Base-by-base conservation (phyloP, 331 rosid species). In the Quercus tomentella region DNA sequence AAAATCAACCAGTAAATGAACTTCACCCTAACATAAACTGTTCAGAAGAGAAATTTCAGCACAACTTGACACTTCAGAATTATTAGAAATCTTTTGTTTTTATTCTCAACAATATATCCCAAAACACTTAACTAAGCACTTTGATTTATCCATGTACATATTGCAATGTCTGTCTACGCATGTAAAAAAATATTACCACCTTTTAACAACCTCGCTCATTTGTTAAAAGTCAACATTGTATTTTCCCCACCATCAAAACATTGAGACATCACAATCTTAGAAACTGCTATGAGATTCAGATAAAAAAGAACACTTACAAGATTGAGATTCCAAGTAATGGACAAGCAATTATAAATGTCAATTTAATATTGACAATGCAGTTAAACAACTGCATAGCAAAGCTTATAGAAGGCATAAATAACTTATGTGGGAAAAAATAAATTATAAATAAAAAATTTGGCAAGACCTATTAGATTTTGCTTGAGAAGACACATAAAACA, bases 1-100 rank as follows among this genome's bases (percentile, higher is more conserved):
- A 43, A 68, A 62, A n/a, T 66, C 55, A 80, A 58, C 70, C 75
- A 72, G 35, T 68, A 82, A 72, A 66, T 30, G 30, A 73, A 67
- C 54, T 72, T 76, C 70, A 65, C 30, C 70, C 73, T 4, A 61
- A 33, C 56, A 25, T 69, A 20, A 66, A 66, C 35, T 5, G 6
- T 51, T 80, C 70, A 60, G 14, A 22, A 60, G 30, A 23, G 66
- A 22, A 60, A 60, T 22, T 60, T 58, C 70, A 63, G 20, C 9
- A 63, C 30, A 28, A 60, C 17, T 26, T 28, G 8, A 5, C 70
- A 26, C 17, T 63, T 63, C 41, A 63, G 43, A 63, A 28, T 63
- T 37, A 61, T 23, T 60, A 60, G 58, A 28, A 77, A n/a, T 68
- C 28, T 54, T 52, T 20, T 57, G 8, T 70, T 55, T 43, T 15